These are phyloP conservation scores for Boletus hoseneyae DNA, from an alignment of 1,284 basidiomycete genomes.

Conservation along the genomic window DNA sequence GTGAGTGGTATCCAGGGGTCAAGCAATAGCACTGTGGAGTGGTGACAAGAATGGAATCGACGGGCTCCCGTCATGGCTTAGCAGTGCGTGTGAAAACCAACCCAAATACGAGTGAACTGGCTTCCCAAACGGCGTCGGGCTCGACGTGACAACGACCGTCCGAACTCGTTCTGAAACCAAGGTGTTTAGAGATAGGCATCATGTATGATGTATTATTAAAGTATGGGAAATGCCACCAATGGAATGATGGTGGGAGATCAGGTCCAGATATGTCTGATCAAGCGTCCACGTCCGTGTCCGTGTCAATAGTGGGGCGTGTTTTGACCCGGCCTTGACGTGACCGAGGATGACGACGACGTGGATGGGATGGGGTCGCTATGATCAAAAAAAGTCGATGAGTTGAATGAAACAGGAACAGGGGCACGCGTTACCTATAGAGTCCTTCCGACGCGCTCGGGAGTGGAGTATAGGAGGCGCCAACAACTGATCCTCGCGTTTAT, in stretches of 20 bases:
- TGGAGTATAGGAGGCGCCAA: conserved; percentile 14
- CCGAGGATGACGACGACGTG: not conserved
- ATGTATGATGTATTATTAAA: not conserved
- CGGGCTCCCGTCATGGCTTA: too few species aligned
- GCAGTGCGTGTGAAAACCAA: too few species aligned
- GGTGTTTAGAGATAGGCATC: too few species aligned
- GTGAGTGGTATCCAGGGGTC: not conserved
- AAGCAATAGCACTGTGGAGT: too few species aligned
- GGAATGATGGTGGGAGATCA: conserved; percentile 5
- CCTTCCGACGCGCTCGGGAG: conserved; percentile 16
- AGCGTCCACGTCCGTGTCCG: conserved; percentile 12
- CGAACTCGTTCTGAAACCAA: too few species aligned
- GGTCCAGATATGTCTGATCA: not conserved
- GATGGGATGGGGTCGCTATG: too few species aligned
- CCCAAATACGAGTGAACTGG: too few species aligned
- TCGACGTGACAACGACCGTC: too few species aligned
- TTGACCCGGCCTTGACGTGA: not conserved
- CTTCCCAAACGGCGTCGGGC: too few species aligned
- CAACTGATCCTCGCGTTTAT: conserved; percentile 17
- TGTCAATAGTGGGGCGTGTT: conserved; percentile 5
- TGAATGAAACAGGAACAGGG: not conserved
- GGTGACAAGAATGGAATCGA: too few species aligned
- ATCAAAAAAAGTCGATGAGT: not conserved
- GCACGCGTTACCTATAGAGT: conserved; percentile 1
- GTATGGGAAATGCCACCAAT: conserved; percentile 4